Evolutionary conservation across 208 protist species (phyloP), one percentile per base, ranked within the genome.

Genomic region (Strigomonas culicis): DNA sequence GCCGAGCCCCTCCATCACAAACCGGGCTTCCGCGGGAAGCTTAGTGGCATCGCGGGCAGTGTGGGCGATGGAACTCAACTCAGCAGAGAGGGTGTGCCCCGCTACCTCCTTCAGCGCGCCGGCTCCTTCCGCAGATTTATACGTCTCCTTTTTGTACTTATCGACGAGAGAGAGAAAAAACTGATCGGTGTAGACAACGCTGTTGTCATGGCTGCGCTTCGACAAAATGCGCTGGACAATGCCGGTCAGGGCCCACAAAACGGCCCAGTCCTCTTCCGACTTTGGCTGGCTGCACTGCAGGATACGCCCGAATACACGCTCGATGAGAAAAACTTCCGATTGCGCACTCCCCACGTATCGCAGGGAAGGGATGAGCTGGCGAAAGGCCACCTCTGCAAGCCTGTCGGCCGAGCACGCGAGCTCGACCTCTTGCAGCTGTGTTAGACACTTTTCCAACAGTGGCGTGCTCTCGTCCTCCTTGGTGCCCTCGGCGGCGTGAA

Each of bases 81-180:
- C 84, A 7, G 66, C 43, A 0, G 84, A 94, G 1, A 90, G 66
- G 17, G 72, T 61, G 22, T 60, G 63, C 0, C 56, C 62, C 30
- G 86, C 63, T 8, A 36, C 62, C 7, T 84, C 79, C 22, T 11
- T 47, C 15, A 82, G 68, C 15, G 59, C 50, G 39, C 66, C 60
- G 46, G 57, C 47, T 3, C 68, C 71, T 31, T 63, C 70, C 27
- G 6, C 17, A 1, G 68, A 43, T 28, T 70, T 63, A 25, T 68
- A 79, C 28, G 22, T 47, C n/a, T 60, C 55, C 21, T 69, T 63
- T 30, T 63, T 59, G 43, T 85, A 82, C 59, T 63, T 28, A 15
- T 82, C 67, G 1, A 78, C 76, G 4, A 93, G 71, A 2, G 83
- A 52, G 25, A 90, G 58, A 44, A 92, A 92, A 63, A 92, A 94